A percentile compares a stretch with the other conserved stretches of the same genome.
Evolutionary conservation across 192 early-diverging fungal genomes (phyloP).

Genomic region (Linnemannia hyalina): DNA sequence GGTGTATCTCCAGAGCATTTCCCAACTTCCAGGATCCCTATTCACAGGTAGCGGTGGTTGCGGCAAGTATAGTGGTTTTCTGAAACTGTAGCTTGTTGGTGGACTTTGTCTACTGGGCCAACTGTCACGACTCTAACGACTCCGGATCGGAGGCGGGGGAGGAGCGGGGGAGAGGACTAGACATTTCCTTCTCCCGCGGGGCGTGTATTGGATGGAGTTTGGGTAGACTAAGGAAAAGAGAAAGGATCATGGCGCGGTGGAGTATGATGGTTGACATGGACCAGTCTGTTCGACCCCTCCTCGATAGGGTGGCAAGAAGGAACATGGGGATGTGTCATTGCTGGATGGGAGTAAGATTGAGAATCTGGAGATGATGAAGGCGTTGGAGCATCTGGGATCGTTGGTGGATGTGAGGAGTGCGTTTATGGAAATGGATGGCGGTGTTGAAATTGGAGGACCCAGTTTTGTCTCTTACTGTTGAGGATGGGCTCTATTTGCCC

Average conservation of each 20-base stretch:
- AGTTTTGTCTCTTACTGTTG: not conserved
- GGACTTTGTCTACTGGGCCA: not conserved
- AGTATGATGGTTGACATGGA: not conserved
- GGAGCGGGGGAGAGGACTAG: not conserved
- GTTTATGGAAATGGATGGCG: not conserved
- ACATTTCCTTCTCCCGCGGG: not conserved
- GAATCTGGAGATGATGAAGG: not conserved
- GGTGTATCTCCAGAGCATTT: not conserved
- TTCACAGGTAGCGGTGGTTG: not conserved
- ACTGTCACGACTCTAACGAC: not conserved
- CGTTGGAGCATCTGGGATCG: not conserved
- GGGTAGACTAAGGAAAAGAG: not conserved
- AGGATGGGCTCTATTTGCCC: not conserved
- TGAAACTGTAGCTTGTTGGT: not conserved
- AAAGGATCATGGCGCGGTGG: not conserved
- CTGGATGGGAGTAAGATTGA: not conserved
- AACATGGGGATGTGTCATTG: not conserved
- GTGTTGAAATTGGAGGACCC: not conserved
- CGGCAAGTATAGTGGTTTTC: not conserved
- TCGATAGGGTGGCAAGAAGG: not conserved
- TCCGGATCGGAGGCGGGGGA: not conserved
- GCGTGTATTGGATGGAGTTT: not conserved
- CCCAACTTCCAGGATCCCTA: not conserved
- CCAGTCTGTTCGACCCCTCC: not conserved
- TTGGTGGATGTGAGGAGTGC: not conserved